Evolutionary conservation across 345 rosid genomes (phyloP).

Genomic region (Noccaea caerulescens): DNA sequence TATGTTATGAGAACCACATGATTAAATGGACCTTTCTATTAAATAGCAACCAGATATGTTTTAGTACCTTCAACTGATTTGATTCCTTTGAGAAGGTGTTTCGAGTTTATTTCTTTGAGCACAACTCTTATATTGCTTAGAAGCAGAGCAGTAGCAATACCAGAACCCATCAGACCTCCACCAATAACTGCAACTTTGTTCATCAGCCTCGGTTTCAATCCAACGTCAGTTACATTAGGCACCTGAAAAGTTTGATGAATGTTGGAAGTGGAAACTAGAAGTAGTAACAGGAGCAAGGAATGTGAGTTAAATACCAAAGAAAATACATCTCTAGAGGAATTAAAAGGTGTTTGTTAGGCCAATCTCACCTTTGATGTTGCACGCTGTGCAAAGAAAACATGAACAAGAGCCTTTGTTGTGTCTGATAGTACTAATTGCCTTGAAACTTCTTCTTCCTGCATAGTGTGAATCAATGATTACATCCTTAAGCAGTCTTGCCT

Average conservation of each 20-base stretch:
- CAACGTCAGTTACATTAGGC: slow-evolving; percentile 82
- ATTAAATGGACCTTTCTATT: too few species aligned
- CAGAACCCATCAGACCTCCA: slow-evolving; percentile 99
- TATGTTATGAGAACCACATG: too few species aligned
- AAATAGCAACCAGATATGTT: slow-evolving; percentile 7
- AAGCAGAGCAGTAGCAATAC: slow-evolving; percentile 85
- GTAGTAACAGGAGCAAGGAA: background rate
- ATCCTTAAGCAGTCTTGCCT: background rate
- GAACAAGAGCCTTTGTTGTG: slow-evolving; percentile 86
- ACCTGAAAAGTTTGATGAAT: slow-evolving; percentile 61
- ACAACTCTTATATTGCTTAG: slow-evolving; percentile 68
- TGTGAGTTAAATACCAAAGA: too few species aligned
- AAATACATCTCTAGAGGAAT: too few species aligned
- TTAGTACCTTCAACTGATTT: slow-evolving; percentile 73
- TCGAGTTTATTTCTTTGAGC: slow-evolving; percentile 86
- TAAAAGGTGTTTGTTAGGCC: background rate
- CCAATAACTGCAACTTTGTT: slow-evolving; percentile 95
- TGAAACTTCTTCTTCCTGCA: slow-evolving; percentile 87
- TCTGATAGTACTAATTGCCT: slow-evolving; percentile 69
- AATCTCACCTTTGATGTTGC: slow-evolving; percentile 73
- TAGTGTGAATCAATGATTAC: slow-evolving; percentile 19
- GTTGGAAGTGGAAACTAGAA: slow-evolving; percentile 18
- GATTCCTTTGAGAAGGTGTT: slow-evolving; percentile 77
- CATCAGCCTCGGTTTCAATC: slow-evolving; percentile 78
- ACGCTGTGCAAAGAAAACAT: slow-evolving; percentile 87